Base-by-base conservation (phyloP, 495 filamentous ascomycete species). In the Neurospora sp. region DNA sequence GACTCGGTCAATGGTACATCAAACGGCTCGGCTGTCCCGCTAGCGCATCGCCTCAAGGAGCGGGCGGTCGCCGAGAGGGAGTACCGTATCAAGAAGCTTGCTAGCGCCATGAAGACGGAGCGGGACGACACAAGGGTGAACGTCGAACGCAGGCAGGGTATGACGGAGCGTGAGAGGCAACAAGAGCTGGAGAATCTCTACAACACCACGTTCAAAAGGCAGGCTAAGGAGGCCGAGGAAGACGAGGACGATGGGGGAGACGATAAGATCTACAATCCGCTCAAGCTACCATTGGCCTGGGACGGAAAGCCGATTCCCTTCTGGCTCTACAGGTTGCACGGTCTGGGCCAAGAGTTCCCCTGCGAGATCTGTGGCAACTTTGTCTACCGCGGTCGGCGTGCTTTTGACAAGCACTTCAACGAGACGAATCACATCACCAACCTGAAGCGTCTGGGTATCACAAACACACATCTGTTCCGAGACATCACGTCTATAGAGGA, bases 311-410 rank as follows among this genome's bases (percentile, higher is more conserved):
- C 96, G 18, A 99, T 99, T 77, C 96, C 96, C 16, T 98, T 94
- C 85, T 99, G 96, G 96, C 89, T 99, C 3, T 99, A 98, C 86
- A 95, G 97, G 77, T 85, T 99, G 18, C 96, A 99, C 78, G 96
- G 96, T 14, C 86, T 99, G 10, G 96, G 96, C 10, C 94, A 97
- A 42, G 96, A 99, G 77, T 97, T 97, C 75, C 87, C 91, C 4
- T 99, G 96, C 83, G 95, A 98, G 78, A 92, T 99, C 53, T 99
- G 96, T 80, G 96, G 96, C 69, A 98, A 98, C 81, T 97, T 92
- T 78, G 94, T 98, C 69, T 99, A 99, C 83, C 97, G 96, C 89
- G 96, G 96, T 20, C 88, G 96, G 53, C 88, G 96, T 22, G 95
- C 94, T 2, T 99, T 97, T 73, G 96, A 99, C 78, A 99, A 98